Percentiles rank a stretch among this genome's conserved stretches.
Conservation (phyloP, 2,329 filamentous ascomycete species). For the Hypoxylon sp. region DNA sequence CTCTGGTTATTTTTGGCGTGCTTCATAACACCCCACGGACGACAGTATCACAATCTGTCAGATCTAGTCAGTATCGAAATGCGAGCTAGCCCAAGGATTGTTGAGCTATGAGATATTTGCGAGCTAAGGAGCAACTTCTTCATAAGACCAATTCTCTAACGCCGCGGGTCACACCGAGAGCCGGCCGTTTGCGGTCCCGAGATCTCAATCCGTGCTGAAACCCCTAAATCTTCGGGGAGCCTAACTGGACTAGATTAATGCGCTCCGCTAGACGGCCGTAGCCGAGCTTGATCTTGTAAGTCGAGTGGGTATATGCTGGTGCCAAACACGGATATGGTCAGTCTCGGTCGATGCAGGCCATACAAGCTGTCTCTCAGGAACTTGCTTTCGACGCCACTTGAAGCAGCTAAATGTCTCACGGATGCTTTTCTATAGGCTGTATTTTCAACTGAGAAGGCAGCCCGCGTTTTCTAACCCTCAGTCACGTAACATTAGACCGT, state of each 20-base stretch:
- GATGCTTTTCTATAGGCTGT: conserved; percentile 10
- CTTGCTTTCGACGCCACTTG: conserved; percentile 2
- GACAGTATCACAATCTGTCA: too few species aligned
- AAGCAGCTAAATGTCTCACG: conserved; percentile 7
- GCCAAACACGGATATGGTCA: conserved; percentile 2
- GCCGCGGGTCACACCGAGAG: conserved; percentile 16
- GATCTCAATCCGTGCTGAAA: conserved; percentile 26
- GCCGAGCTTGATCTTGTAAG: conserved; percentile 10
- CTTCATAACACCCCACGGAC: too few species aligned
- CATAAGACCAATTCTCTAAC: conserved; percentile 1
- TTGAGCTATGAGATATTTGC: conserved; percentile 3
- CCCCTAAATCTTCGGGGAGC: conserved; percentile 7
- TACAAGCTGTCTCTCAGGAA: not conserved
- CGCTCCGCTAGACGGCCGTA: not conserved
- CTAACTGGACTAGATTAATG: conserved; percentile 21
- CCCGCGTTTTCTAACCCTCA: conserved; percentile 2
- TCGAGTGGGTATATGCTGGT: conserved; percentile 7
- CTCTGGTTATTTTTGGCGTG: too few species aligned
- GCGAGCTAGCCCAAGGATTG: not conserved
- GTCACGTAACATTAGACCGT: conserved; percentile 6
- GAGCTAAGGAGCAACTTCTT: not conserved
- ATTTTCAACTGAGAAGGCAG: conserved; percentile 7
- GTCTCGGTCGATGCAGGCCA: conserved; percentile 2
- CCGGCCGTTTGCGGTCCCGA: conserved; percentile 18
- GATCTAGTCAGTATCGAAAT: conserved; percentile 1